Conservation (phyloP, 2,329 filamentous ascomycete genomes). For the Pseudocercospora fuligena region DNA sequence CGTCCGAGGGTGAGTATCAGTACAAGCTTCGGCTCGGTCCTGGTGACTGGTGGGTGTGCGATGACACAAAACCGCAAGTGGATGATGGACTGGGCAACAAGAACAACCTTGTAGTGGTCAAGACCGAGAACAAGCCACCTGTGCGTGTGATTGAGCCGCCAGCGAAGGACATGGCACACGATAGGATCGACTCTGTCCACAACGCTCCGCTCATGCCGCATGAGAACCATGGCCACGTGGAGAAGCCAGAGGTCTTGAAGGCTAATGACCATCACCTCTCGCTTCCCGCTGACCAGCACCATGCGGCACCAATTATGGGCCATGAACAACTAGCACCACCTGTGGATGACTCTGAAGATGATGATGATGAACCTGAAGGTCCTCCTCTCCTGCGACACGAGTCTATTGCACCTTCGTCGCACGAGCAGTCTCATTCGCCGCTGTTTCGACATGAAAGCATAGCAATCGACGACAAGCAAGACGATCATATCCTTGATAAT, state of each 20-base stretch:
- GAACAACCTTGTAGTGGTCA: constrained; percentile 57
- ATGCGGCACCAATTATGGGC: constrained; percentile 38
- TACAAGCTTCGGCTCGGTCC: constrained; percentile 75
- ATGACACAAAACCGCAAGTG: constrained; percentile 64
- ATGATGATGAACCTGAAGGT: constrained; percentile 30
- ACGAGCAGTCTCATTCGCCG: constrained; percentile 36
- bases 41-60: constrained; percentile 72
- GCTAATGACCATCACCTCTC: constrained; percentile 4
- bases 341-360: neutral
- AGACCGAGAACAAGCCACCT: constrained; percentile 22
- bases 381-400: constrained; percentile 47
- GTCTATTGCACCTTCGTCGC: constrained; percentile 33
- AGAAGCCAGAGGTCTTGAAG: constrained; percentile 11
- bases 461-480: constrained; percentile 27
- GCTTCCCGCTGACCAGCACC: constrained; percentile 11
- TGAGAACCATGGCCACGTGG: constrained; percentile 14
- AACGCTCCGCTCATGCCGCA: constrained; percentile 20
- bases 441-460: constrained; percentile 42
- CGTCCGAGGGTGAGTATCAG: constrained; percentile 65
- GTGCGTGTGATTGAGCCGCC: constrained; percentile 10
- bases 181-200: constrained; percentile 17
- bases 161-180: constrained; percentile 17
- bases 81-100: constrained; percentile 58
- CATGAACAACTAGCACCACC: constrained; percentile 37
- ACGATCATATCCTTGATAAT: constrained; percentile 19